These are phyloP conservation scores for Tricladium varicosporioides DNA, from an alignment of 2,329 filamentous ascomycete genomes.

Conservation along the genomic window DNA sequence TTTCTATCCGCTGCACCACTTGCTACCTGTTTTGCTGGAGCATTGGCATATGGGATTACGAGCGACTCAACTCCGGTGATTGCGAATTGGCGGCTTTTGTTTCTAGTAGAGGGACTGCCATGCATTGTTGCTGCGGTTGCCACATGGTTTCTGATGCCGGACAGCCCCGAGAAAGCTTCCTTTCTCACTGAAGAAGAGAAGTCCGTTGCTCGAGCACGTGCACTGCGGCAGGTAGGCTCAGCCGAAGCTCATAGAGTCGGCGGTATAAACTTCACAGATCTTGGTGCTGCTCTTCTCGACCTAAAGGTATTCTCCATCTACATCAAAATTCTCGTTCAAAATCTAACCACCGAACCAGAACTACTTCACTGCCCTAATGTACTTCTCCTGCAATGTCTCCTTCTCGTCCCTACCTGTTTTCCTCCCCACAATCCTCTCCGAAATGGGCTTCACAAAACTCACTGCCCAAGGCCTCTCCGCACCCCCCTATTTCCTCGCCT, in stretches of 20 bases:
- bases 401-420: slow-evolving; percentile 65
- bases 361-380: slow-evolving; percentile 43
- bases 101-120: slow-evolving; percentile 64
- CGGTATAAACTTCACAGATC: slow-evolving; percentile 44
- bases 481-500: slow-evolving; percentile 67
- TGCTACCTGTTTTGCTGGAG: slow-evolving; percentile 68
- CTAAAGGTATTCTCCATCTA: slow-evolving; percentile 35
- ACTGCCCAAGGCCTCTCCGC: slow-evolving; percentile 70
- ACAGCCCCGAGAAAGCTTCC: slow-evolving; percentile 49
- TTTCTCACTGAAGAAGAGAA: slow-evolving; percentile 46
- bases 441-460: slow-evolving; percentile 67
- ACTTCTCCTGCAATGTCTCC: slow-evolving; percentile 61
- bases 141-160: slow-evolving; percentile 53
- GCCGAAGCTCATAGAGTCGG: slow-evolving; percentile 47
- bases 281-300: slow-evolving; percentile 45
- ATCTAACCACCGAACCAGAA: no score
- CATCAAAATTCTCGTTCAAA: background rate
- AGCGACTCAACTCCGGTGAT: slow-evolving; percentile 52
- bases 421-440: slow-evolving; percentile 58
- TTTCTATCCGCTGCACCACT: slow-evolving; percentile 65
- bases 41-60: slow-evolving; percentile 67
- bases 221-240: slow-evolving; percentile 51
- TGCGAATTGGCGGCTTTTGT: slow-evolving; percentile 61
- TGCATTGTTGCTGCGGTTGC: slow-evolving; percentile 52
- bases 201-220: slow-evolving; percentile 52